Evolutionary conservation across 2,329 filamentous ascomycete species (phyloP), one percentile per base, ranked within the genome.

Genomic region (Cercospora janseana): DNA sequence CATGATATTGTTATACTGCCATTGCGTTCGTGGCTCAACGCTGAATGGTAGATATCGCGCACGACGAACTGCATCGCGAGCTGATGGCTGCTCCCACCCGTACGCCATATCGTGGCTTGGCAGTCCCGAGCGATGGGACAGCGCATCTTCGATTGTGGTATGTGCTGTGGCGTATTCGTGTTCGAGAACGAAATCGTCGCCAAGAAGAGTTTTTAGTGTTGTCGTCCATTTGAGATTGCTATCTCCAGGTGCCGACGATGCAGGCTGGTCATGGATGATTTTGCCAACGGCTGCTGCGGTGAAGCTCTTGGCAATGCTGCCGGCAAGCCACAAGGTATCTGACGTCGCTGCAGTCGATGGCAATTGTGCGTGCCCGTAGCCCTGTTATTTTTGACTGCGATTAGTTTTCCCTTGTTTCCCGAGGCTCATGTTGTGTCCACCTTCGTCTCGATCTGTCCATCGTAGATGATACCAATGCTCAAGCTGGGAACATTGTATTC

Each of bases 61-160:
- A 15, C 70, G 72, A 21, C 73, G 64, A 1, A 68, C 61, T 2
- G 59, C 64, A 57, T 71, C 46, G 45, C 60, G 34, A 44, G 55
- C 52, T 4, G 61, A 61, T 7, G 69, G 69, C 26, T 57, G 55
- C 35, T 65, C 60, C 9, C 60, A 55, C 26, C 66, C 59, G 27
- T 67, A 68, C 1, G 59, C 60, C 10, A 57, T 45, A 21, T 70
- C 66, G 31, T 73, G 63, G 4, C 44, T 16, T 1, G 77, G 67
- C 52, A 79, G 67, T 7, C 79, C 79, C 0, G 73, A 76, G 5
- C 78, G 70, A 57, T 82, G 79, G 41, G 72, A 72, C 1, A 79
- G 68, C 2, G 76, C 72, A 49, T 82, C 79, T 48, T 81, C 75
- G 5, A 82, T 61, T 0, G 77, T 82, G 32, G 79, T 62, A 53